These are phyloP conservation scores for Chrysosporium queenslandicum DNA, from an alignment of 2,329 filamentous ascomycete species.

Conservation along the genomic window DNA sequence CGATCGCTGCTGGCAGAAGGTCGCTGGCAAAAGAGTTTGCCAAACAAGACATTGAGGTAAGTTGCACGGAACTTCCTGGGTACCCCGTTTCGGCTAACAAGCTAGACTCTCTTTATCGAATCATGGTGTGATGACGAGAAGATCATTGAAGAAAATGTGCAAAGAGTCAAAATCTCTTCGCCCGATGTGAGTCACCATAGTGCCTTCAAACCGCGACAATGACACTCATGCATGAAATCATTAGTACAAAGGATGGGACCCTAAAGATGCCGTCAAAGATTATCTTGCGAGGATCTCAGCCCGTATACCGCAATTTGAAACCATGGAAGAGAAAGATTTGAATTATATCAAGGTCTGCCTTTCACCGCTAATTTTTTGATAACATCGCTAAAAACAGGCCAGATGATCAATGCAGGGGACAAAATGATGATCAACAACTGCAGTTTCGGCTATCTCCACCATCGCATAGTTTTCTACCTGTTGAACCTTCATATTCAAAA, in stretches of 20 bases:
- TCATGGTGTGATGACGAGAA: slow-evolving; percentile 87
- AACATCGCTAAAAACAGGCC: neutral
- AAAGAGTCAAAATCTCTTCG: slow-evolving; percentile 94
- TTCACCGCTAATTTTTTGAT: neutral
- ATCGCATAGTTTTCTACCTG: slow-evolving; percentile 96
- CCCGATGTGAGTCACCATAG: slow-evolving; percentile 61
- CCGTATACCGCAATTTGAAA: slow-evolving; percentile 92
- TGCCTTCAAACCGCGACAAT: neutral
- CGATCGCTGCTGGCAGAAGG: slow-evolving; percentile 67
- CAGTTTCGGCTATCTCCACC: slow-evolving; percentile 90
- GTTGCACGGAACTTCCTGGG: neutral
- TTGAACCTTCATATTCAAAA: slow-evolving; percentile 96
- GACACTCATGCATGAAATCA: neutral
- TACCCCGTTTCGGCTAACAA: neutral
- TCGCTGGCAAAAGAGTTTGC: slow-evolving; percentile 89
- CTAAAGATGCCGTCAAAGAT: slow-evolving; percentile 82
- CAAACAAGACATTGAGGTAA: slow-evolving; percentile 87
- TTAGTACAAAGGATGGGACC: slow-evolving; percentile 80
- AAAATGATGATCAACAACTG: slow-evolving; percentile 94
- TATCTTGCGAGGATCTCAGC: slow-evolving; percentile 84
- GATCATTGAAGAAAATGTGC: slow-evolving; percentile 92
- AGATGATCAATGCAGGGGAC: slow-evolving; percentile 94
- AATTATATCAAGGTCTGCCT: slow-evolving; percentile 72
- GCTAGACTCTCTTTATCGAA: slow-evolving; percentile 86
- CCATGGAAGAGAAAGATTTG: slow-evolving; percentile 85